Conservation (phyloP, 2,329 filamentous ascomycete genomes). For the Aspergillus jensenii region DNA sequence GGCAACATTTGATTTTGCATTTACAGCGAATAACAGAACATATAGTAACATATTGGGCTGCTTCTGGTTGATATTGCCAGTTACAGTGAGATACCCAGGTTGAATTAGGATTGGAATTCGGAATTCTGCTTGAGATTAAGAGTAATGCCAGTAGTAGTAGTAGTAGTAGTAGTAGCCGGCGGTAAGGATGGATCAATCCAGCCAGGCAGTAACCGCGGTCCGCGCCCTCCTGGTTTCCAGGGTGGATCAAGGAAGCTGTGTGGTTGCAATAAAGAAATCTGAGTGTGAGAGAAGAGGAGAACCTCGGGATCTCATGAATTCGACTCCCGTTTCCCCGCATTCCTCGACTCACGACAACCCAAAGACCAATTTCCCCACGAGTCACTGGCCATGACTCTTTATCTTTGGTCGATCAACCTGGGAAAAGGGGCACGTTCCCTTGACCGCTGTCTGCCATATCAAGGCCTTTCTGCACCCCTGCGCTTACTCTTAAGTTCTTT, state of each 20-base stretch:
- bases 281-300: neutral
- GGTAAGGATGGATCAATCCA: neutral
- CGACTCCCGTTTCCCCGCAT: conserved; percentile 22
- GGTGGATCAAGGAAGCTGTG: too few relatives aligned
- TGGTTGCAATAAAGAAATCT: neutral
- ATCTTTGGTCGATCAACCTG: neutral
- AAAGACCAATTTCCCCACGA: neutral
- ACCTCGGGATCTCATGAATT: conserved; percentile 22
- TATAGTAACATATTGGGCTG: conserved; percentile 4
- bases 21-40: conserved; percentile 15
- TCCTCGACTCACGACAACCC: neutral
- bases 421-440: neutral
- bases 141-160: neutral
- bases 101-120: neutral
- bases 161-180: neutral
- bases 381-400: neutral
- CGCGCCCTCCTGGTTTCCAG: neutral
- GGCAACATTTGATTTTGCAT: conserved; percentile 20
- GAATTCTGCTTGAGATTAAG: neutral
- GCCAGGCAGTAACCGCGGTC: neutral
- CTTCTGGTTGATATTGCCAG: neutral
- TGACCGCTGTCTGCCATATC: conserved; percentile 2
- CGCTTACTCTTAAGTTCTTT: neutral
- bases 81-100: neutral
- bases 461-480: neutral